Percentiles rank a stretch among this genome's conserved stretches.
phyloP scores from a whole-genome alignment of 768 basidiomycete species.

The Calocera cornea region DNA sequence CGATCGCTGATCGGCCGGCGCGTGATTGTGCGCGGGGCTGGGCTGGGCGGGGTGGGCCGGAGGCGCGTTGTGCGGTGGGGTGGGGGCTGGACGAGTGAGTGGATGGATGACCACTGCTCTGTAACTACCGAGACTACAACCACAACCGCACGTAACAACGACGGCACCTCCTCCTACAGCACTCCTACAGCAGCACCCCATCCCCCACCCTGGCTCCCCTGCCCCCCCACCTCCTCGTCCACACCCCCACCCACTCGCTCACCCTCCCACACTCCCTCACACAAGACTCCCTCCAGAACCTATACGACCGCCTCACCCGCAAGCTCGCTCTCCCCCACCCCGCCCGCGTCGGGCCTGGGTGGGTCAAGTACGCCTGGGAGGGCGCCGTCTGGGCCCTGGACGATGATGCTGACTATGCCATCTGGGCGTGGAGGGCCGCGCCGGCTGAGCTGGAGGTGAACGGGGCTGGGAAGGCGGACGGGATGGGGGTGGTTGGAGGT shows the following conservation, averaged over 20 bases:
- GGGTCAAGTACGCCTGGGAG: slow-evolving; percentile 79
- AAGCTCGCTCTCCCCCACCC: slow-evolving; percentile 41
- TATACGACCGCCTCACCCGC: slow-evolving; percentile 58
- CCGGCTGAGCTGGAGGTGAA: slow-evolving; percentile 10
- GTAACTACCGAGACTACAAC: no score
- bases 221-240: not conserved
- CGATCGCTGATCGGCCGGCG: no score
- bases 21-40: no score
- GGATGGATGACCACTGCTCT: no score
- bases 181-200: no score
- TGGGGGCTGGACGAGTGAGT: no score
- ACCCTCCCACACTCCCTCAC: not conserved
- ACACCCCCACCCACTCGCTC: not conserved
- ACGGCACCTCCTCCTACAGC: no score
- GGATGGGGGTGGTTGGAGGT: no score
- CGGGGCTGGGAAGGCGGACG: not conserved
- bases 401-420: slow-evolving; percentile 83
- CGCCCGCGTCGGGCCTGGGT: slow-evolving; percentile 55
- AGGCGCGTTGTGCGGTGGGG: no score
- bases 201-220: not conserved
- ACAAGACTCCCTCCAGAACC: slow-evolving; percentile 44
- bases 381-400: slow-evolving; percentile 73
- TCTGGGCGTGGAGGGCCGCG: slow-evolving; percentile 62
- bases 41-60: no score
- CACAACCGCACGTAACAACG: not conserved